Percentiles rank a stretch among this genome's conserved stretches.
phyloP scores from a whole-genome alignment of 2,329 filamentous ascomycete genomes.

The Ophiostoma quercus region DNA sequence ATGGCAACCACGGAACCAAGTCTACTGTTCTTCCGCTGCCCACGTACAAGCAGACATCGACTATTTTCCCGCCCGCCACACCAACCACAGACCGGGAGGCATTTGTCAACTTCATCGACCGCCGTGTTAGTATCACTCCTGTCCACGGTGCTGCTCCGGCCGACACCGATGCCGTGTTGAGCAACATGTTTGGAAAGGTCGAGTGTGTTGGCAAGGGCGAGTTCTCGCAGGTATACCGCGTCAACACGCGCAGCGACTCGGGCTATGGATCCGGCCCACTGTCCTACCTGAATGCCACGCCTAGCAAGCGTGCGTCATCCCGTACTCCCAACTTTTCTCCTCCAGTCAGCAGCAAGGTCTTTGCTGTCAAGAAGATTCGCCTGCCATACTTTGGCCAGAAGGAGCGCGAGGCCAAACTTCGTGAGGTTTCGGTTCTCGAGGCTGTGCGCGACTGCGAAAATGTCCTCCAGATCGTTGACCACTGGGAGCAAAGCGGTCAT shows the following conservation, averaged over 20 bases:
- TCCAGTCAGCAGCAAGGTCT: slow-evolving; percentile 52
- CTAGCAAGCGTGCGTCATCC: slow-evolving; percentile 22
- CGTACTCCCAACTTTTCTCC: slow-evolving; percentile 38
- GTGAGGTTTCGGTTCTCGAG: slow-evolving; percentile 75
- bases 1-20: not conserved
- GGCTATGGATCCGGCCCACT: slow-evolving; percentile 30
- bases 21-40: slow-evolving; percentile 34
- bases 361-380: slow-evolving; percentile 90
- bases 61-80: slow-evolving; percentile 62
- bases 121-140: slow-evolving; percentile 59
- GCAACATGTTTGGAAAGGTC: slow-evolving; percentile 72
- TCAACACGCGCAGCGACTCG: slow-evolving; percentile 44
- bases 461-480: slow-evolving; percentile 74
- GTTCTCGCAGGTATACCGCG: slow-evolving; percentile 87
- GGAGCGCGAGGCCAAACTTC: slow-evolving; percentile 77
- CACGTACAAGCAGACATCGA: slow-evolving; percentile 30
- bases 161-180: slow-evolving; percentile 70
- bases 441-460: slow-evolving; percentile 77
- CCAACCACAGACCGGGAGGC: slow-evolving; percentile 60
- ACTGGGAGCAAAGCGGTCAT: slow-evolving; percentile 79
- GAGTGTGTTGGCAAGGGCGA: slow-evolving; percentile 80
- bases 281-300: slow-evolving; percentile 33
- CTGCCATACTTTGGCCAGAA: slow-evolving; percentile 70
- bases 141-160: slow-evolving; percentile 64
- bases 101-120: slow-evolving; percentile 51